Percentiles rank a stretch among this genome's conserved stretches.
Evolutionary conservation across 805 yeast species (phyloP).

Genomic region (Scheffersomyces coipomensis): DNA sequence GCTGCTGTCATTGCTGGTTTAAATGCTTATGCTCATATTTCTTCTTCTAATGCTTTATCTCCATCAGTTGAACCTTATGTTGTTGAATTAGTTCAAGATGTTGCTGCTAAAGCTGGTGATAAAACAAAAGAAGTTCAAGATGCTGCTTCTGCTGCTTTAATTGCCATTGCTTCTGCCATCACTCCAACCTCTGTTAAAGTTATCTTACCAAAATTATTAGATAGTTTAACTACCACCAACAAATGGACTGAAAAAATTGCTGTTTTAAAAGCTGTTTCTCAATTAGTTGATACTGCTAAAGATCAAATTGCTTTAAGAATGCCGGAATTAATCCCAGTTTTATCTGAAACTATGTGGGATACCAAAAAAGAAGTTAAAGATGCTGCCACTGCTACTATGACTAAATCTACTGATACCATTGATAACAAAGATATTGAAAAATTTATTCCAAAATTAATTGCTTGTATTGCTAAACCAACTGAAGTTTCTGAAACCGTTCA

Average conservation of each 20-base stretch:
- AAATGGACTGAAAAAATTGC: conserved; percentile 99
- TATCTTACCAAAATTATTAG: conserved; percentile 76
- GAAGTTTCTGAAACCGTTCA: conserved; percentile 99
- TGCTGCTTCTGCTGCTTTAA: conserved; percentile 73
- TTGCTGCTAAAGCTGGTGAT: conserved; percentile 84
- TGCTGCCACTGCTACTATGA: conserved; percentile 94
- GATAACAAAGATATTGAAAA: conserved; percentile 99
- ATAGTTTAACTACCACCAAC: conserved; percentile 65
- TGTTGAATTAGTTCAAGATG: conserved; percentile 69
- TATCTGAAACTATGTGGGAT: conserved; percentile 99
- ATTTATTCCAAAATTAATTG: conserved; percentile 96
- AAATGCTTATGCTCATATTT: conserved; percentile 81
- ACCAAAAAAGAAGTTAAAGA: conserved; percentile 97
- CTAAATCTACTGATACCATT: conserved; percentile 95
- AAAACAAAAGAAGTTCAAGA: conserved; percentile 75
- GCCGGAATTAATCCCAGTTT: conserved; percentile 98
- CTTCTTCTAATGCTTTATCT: conserved; percentile 71
- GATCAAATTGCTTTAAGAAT: conserved; percentile 96
- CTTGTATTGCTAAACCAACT: conserved; percentile 94
- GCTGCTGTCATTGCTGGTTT: conserved; percentile 71
- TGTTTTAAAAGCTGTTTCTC: conserved; percentile 78
- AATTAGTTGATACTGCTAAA: conserved; percentile 91
- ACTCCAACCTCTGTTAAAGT: conserved; percentile 94
- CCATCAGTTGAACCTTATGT: conserved; percentile 96
- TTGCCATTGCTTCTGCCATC: conserved; percentile 74